A percentile compares a stretch with the other conserved stretches of the same genome.
These are phyloP conservation scores for Cicer chorassanicum DNA, from an alignment of 306 rosid genomes.

Conservation along the genomic window DNA sequence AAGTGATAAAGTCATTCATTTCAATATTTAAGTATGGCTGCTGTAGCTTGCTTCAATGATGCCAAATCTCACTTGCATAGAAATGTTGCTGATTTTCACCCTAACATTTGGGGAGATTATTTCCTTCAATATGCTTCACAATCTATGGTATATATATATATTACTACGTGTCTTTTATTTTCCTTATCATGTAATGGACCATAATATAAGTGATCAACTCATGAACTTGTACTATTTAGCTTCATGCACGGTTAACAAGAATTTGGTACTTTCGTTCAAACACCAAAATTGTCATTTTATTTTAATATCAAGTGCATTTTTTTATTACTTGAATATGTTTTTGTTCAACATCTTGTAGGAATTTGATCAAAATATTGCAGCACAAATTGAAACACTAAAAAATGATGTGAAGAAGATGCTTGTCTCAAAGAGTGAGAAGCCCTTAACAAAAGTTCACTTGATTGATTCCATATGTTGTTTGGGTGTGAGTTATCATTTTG, in stretches of 20 bases:
- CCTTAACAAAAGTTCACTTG: conserved; percentile 15
- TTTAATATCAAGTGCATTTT: too few relatives aligned
- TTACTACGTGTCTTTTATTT: background rate
- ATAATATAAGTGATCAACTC: too few relatives aligned
- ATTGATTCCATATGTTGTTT: conserved; percentile 56
- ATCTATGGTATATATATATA: background rate
- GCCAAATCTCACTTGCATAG: background rate
- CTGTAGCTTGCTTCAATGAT: background rate
- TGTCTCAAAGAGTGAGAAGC: background rate
- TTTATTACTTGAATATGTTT: background rate
- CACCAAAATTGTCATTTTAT: too few relatives aligned
- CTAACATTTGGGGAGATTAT: conserved; percentile 12
- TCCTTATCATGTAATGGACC: too few relatives aligned
- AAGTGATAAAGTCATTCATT: too few relatives aligned
- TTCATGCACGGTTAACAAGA: too few relatives aligned
- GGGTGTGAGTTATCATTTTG: conserved; percentile 51
- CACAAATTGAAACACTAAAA: conserved; percentile 37
- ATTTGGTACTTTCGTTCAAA: too few relatives aligned
- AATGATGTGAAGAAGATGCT: conserved; percentile 48
- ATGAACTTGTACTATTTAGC: too few relatives aligned
- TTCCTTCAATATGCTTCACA: conserved; percentile 22
- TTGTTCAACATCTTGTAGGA: background rate
- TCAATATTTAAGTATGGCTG: too few relatives aligned
- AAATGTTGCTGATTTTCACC: conserved; percentile 22
- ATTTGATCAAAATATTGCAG: background rate